A percentile compares a stretch with the other conserved stretches of the same genome.
These are phyloP conservation scores for Cucurbitaria berberidis DNA, from an alignment of 2,329 filamentous ascomycete species.

Conservation along the genomic window DNA sequence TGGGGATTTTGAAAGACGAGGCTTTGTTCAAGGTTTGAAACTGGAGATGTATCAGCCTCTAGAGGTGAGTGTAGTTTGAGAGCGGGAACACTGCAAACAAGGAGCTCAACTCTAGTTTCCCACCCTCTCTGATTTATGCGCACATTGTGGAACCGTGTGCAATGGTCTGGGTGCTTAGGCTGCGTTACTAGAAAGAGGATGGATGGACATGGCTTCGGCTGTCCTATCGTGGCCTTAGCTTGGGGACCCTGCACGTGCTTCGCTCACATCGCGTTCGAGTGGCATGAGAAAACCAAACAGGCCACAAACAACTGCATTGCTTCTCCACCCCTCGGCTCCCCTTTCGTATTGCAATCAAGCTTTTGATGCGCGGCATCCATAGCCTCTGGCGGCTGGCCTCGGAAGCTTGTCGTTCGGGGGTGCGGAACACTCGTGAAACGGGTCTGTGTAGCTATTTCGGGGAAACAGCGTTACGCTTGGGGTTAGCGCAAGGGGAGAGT, in stretches of 20 bases:
- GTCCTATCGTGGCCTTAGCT: no score
- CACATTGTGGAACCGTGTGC: not conserved
- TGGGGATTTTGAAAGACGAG: not conserved
- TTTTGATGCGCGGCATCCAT: constrained; percentile 13
- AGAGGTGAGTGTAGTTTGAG: no score
- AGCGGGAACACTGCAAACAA: not conserved
- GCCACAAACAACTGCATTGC: not conserved
- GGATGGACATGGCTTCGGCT: no score
- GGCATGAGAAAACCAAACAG: not conserved
- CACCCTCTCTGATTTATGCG: not conserved
- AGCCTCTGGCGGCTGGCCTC: constrained; percentile 6
- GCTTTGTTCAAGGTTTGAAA: not conserved
- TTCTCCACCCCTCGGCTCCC: constrained; percentile 3
- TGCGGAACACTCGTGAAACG: constrained; percentile 28
- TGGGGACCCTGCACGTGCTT: no score
- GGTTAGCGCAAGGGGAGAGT: constrained; percentile 11
- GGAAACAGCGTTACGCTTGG: constrained; percentile 18
- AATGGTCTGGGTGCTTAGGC: not conserved
- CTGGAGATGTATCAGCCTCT: no score
- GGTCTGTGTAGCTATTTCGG: constrained; percentile 15
- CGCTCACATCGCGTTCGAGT: no score
- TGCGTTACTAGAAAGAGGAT: no score
- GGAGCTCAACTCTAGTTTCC: not conserved
- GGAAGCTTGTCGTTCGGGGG: constrained; percentile 23
- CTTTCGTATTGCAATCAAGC: constrained; percentile 13